Evolutionary conservation across 129 eudicot genomes (phyloP).

Genomic region (Smallanthus sonchifolius): DNA sequence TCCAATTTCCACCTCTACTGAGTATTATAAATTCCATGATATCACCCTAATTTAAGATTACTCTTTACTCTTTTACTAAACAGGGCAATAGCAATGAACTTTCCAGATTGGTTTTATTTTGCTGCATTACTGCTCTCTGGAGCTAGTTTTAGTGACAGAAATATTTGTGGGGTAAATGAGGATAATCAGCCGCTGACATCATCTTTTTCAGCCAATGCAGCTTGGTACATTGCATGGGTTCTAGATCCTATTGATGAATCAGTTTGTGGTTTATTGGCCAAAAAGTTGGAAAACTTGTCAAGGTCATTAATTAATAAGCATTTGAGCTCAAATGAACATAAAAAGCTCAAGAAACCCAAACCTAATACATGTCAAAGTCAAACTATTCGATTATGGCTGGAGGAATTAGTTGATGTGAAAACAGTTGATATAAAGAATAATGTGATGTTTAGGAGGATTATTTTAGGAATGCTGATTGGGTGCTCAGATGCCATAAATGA

Average conservation of each 20-base stretch:
- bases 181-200: slow-evolving; percentile 18
- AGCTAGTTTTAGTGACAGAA: slow-evolving; percentile 18
- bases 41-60: neutral
- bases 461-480: slow-evolving; percentile 54
- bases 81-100: slow-evolving; percentile 68
- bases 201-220: slow-evolving; percentile 44
- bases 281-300: slow-evolving; percentile 42
- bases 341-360: slow-evolving; percentile 31
- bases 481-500: slow-evolving; percentile 32
- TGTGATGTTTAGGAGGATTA: slow-evolving; percentile 54
- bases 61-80: slow-evolving; percentile 4
- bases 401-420: slow-evolving; percentile 41
- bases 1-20: neutral
- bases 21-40: neutral
- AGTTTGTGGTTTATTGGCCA: slow-evolving; percentile 26
- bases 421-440: slow-evolving; percentile 19
- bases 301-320: slow-evolving; percentile 27
- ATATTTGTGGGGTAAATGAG: neutral
- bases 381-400: slow-evolving; percentile 47
- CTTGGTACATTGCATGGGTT: slow-evolving; percentile 78
- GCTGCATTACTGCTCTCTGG: slow-evolving; percentile 43
- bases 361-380: slow-evolving; percentile 15
- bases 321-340: slow-evolving; percentile 18
- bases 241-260: slow-evolving; percentile 43
- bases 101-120: slow-evolving; percentile 66